Base-by-base conservation (phyloP, 805 yeast species). In the Groenewaldozyma tartarivorans region DNA sequence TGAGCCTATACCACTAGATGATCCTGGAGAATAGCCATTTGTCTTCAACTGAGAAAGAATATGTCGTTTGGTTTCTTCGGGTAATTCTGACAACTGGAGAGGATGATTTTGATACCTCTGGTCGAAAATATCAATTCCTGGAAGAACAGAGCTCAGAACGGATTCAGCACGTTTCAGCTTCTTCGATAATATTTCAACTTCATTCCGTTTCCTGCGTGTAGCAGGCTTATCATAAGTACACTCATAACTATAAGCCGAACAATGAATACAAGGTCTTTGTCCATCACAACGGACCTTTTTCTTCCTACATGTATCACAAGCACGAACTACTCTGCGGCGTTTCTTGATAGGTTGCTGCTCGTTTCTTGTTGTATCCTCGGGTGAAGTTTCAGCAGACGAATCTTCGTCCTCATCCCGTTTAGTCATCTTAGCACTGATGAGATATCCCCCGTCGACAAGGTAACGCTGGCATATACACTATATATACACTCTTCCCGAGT, bases 141-240 rank as follows among this genome's bases (percentile, higher is more conserved):
- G 74, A 7, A 68, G 41, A 1, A 68, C 42, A 18, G 61, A 42
- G 15, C 57, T 54, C 4, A 69, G 36, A 4, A 68, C 52, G 15
- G 50, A 45, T 37, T 64, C 68, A 15, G 68, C 62, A 30, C 48
- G 42, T 43, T 58, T 60, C 29, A 67, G 47, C 35, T 47, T 44
- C 31, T 61, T 60, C 11, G 11, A 9, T 13, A 24, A 7, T 18
- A 59, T 46, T 38, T 67, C 71, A 7, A 62, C 54, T 40, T 56
- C 66, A 13, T 56, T 56, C 42, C 30, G 46, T 31, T 53, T 75
- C 53, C 73, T 75, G 38, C 83, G 61, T 41, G 69, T 64, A 39
- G 80, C 69, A 6, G 94, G 90, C 53, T 83, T 85, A 54, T 81
- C 83, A 57, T 86, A 86, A 0, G 94, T 76, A 61, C 96, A 86